A percentile compares a stretch with the other conserved stretches of the same genome.
These are phyloP conservation scores for Parasitella parasitica DNA, from an alignment of 371 early-diverging fungal genomes.

Conservation along the genomic window DNA sequence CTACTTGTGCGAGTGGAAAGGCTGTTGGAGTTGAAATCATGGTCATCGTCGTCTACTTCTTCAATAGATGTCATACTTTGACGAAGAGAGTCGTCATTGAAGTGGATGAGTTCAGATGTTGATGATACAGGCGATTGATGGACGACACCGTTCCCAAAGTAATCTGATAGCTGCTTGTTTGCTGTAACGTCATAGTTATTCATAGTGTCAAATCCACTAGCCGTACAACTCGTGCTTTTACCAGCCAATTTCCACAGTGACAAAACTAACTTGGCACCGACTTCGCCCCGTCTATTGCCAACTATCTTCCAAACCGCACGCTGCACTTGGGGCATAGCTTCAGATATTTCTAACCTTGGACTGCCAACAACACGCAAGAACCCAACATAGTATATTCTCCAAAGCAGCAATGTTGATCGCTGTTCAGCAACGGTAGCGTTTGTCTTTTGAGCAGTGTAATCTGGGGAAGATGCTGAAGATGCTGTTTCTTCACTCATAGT, in stretches of 20 bases:
- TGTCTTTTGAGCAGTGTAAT: neutral
- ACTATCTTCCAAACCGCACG: constrained; percentile 62
- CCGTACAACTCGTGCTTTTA: neutral
- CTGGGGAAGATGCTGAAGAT: neutral
- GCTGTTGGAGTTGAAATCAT: neutral
- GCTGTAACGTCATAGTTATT: neutral
- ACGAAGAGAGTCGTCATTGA: constrained; percentile 7
- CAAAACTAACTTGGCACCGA: constrained; percentile 57
- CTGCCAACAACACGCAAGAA: constrained; percentile 60
- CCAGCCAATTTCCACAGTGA: constrained; percentile 56
- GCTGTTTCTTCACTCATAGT: neutral
- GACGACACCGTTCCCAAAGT: neutral
- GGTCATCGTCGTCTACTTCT: constrained; percentile 15
- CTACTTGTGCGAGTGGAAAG: neutral
- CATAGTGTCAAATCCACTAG: neutral
- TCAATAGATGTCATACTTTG: constrained; percentile 22
- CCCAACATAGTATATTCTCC: constrained; percentile 59
- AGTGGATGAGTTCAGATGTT: neutral
- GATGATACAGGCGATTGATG: constrained; percentile 1
- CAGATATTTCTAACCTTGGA: constrained; percentile 56
- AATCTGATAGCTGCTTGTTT: neutral
- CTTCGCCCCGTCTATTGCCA: constrained; percentile 60
- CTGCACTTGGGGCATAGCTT: constrained; percentile 56
- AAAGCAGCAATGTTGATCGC: constrained; percentile 30
- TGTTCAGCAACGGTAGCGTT: neutral